Conservation (phyloP, 169 alveolate genomes). For the Cryptosporidium canis region DNA sequence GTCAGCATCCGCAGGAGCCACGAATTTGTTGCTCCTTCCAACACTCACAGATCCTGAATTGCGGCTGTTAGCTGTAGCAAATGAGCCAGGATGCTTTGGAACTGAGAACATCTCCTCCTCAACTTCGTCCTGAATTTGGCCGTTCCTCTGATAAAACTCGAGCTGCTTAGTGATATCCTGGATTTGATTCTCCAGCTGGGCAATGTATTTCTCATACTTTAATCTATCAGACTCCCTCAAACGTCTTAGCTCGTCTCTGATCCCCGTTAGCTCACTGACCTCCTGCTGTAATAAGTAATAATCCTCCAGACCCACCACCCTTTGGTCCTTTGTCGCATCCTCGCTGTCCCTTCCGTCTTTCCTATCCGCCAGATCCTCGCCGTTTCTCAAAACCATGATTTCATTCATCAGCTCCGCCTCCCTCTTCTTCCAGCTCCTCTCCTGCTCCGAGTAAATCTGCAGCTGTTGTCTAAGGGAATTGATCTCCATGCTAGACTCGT, state of each 20-base stretch:
- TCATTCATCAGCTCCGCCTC: conserved; percentile 66
- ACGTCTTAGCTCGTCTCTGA: conserved; percentile 66
- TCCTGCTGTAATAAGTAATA: conserved; percentile 66
- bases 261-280: conserved; percentile 69
- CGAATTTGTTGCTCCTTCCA: neutral
- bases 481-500: conserved; percentile 52
- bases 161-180: conserved; percentile 41
- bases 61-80: conserved; percentile 50
- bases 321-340: neutral
- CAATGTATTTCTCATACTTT: conserved; percentile 35
- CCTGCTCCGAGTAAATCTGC: conserved; percentile 60
- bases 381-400: conserved; percentile 16
- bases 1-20: neutral
- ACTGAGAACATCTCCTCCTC: conserved; percentile 50
- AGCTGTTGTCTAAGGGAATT: conserved; percentile 57
- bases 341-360: neutral
- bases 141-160: neutral
- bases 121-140: conserved; percentile 52
- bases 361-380: neutral
- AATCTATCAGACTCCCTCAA: conserved; percentile 57
- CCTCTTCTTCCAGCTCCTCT: conserved; percentile 49
- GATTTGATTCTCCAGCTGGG: conserved; percentile 45
- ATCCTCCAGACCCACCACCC: conserved; percentile 37
- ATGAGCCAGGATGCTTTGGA: conserved; percentile 5
- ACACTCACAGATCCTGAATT: neutral